Conservation (phyloP, 805 yeast species). For the Starmerella khaoyaiensis region DNA sequence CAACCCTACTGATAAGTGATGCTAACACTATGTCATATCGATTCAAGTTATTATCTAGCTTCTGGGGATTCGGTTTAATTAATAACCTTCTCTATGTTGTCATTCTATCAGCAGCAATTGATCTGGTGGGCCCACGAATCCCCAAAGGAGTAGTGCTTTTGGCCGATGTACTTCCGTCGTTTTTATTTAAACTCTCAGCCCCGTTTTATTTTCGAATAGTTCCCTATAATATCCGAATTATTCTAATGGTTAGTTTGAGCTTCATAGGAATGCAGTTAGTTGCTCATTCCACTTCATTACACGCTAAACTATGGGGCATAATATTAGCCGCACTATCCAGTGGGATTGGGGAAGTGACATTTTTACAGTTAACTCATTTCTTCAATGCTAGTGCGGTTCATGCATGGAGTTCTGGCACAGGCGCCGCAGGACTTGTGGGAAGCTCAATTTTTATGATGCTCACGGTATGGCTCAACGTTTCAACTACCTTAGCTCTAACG, state of each 20-base stretch:
- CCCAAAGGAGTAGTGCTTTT: slow-evolving; percentile 79
- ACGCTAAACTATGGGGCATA: slow-evolving; percentile 49
- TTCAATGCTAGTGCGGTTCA: slow-evolving; percentile 49
- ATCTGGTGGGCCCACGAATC: slow-evolving; percentile 65
- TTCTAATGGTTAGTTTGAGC: slow-evolving; percentile 44
- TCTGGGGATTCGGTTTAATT: slow-evolving; percentile 73
- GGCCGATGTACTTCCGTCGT: slow-evolving; percentile 79
- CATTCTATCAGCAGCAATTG: slow-evolving; percentile 82
- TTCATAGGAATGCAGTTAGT: slow-evolving; percentile 62
- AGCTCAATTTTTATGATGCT: slow-evolving; percentile 51
- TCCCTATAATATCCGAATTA: slow-evolving; percentile 46
- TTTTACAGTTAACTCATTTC: slow-evolving; percentile 73
- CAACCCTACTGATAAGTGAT: too few species aligned
- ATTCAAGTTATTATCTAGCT: too few species aligned
- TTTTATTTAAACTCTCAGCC: slow-evolving; percentile 52
- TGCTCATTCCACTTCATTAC: slow-evolving; percentile 33
- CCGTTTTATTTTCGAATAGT: slow-evolving; percentile 67
- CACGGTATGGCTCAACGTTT: slow-evolving; percentile 53
- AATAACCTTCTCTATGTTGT: slow-evolving; percentile 87
- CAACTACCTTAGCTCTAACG: slow-evolving; percentile 43
- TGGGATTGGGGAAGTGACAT: slow-evolving; percentile 84
- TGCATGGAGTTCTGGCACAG: slow-evolving; percentile 92
- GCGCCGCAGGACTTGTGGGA: slow-evolving; percentile 87
- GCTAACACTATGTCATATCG: too few species aligned
- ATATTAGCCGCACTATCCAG: slow-evolving; percentile 69